These are phyloP conservation scores for Corylus avellana DNA, from an alignment of 306 rosid genomes.

Conservation along the genomic window DNA sequence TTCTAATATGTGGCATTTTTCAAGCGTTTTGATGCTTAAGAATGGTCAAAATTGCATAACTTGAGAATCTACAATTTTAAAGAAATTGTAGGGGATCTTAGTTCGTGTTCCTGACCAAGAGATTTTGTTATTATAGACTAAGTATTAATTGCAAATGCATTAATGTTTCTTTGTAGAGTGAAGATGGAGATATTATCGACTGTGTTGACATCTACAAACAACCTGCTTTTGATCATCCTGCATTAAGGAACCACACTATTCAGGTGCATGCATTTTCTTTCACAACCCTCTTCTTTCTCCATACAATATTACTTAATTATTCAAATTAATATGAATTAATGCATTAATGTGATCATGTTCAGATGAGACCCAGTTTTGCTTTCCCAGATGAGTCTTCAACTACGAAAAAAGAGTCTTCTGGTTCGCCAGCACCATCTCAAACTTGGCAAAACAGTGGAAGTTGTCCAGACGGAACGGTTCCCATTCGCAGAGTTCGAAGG, in stretches of 20 bases:
- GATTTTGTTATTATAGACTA: too few species aligned
- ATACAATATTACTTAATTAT: too few species aligned
- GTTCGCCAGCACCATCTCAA: slow-evolving; percentile 19
- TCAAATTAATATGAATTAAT: too few species aligned
- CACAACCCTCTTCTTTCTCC: not conserved
- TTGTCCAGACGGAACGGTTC: slow-evolving; percentile 69
- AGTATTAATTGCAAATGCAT: not conserved
- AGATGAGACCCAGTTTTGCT: slow-evolving; percentile 45
- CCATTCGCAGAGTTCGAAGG: slow-evolving; percentile 52
- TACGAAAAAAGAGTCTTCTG: not conserved
- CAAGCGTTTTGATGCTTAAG: too few species aligned
- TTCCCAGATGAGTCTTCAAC: slow-evolving; percentile 9
- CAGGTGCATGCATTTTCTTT: slow-evolving; percentile 29
- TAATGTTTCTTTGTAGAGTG: slow-evolving; percentile 42
- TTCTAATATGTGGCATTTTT: too few species aligned
- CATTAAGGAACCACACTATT: slow-evolving; percentile 48
- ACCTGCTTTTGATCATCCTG: slow-evolving; percentile 62
- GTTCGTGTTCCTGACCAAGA: too few species aligned
- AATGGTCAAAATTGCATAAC: too few species aligned
- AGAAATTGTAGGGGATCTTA: too few species aligned
- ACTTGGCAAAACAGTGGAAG: slow-evolving; percentile 66
- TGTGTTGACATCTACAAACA: slow-evolving; percentile 54
- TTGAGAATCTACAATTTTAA: too few species aligned
- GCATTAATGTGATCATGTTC: not conserved
- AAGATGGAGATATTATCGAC: slow-evolving; percentile 62